phyloP scores from a whole-genome alignment of 2,329 filamentous ascomycete species.

The Gnomoniopsis smithogilvyi region DNA sequence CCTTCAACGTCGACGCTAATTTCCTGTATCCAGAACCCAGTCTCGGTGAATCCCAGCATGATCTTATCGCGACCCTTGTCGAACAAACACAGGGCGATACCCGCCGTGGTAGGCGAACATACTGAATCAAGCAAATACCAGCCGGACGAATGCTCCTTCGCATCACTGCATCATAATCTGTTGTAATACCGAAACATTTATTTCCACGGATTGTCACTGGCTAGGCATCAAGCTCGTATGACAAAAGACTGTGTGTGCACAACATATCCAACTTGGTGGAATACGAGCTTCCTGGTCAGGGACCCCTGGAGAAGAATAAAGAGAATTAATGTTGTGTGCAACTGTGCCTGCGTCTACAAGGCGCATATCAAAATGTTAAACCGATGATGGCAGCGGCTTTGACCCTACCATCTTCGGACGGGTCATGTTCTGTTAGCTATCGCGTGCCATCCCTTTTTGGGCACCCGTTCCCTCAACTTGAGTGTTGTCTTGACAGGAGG shows the following conservation, averaged over 20 bases:
- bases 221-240: slow-evolving; percentile 11
- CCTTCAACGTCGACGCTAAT: background rate
- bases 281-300: slow-evolving; percentile 18
- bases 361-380: background rate
- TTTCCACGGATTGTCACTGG: background rate
- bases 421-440: background rate
- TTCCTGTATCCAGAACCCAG: background rate
- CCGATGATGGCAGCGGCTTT: background rate
- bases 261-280: slow-evolving; percentile 15
- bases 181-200: background rate
- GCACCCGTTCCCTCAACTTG: background rate
- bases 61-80: slow-evolving; percentile 16
- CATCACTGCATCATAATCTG: background rate
- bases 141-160: too few relatives aligned
- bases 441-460: background rate
- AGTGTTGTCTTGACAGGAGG: background rate
- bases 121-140: background rate
- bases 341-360: slow-evolving; percentile 1
- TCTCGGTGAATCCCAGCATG: slow-evolving; percentile 1
- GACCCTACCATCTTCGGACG: background rate
- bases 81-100: background rate
- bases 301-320: slow-evolving; percentile 16
- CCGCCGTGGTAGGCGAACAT: background rate
- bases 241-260: slow-evolving; percentile 13
- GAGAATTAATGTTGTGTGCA: slow-evolving; percentile 9